Conservation (phyloP, 1,284 basidiomycete genomes). For the Cutaneotrichosporon sp. region DNA sequence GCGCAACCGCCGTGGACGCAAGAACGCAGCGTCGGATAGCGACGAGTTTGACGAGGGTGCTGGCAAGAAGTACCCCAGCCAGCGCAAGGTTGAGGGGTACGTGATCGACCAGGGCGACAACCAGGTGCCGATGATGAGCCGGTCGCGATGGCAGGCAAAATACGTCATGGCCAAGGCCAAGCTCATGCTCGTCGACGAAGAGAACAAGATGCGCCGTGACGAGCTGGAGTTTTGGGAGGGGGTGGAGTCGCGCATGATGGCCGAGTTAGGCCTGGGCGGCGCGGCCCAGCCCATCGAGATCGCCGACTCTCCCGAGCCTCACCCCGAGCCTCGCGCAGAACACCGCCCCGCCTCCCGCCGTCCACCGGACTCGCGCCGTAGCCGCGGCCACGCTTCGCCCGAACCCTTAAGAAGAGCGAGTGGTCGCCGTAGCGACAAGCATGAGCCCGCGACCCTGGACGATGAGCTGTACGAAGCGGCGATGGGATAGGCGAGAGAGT, state of each 20-base stretch:
- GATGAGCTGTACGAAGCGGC: constrained; percentile 11
- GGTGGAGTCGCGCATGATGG: constrained; percentile 22
- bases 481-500: not conserved
- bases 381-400: not conserved
- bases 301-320: no score
- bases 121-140: constrained; percentile 36
- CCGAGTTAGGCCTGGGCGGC: not conserved
- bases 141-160: constrained; percentile 40
- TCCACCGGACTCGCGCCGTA: not conserved
- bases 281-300: not conserved
- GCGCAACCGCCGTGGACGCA: constrained; percentile 17
- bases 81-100: constrained; percentile 26
- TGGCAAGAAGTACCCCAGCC: constrained; percentile 20
- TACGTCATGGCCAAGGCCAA: constrained; percentile 51
- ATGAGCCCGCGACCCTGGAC: not conserved
- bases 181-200: constrained; percentile 51
- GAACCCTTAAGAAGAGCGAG: not conserved
- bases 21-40: constrained; percentile 16
- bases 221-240: constrained; percentile 30
- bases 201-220: constrained; percentile 44
- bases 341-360: not conserved
- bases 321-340: not conserved
- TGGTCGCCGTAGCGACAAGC: not conserved
- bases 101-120: constrained; percentile 21
- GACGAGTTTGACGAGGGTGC: constrained; percentile 36